Evolutionary conservation across 78 protist genomes (phyloP).

Genomic region (Chrysochromulina parva): DNA sequence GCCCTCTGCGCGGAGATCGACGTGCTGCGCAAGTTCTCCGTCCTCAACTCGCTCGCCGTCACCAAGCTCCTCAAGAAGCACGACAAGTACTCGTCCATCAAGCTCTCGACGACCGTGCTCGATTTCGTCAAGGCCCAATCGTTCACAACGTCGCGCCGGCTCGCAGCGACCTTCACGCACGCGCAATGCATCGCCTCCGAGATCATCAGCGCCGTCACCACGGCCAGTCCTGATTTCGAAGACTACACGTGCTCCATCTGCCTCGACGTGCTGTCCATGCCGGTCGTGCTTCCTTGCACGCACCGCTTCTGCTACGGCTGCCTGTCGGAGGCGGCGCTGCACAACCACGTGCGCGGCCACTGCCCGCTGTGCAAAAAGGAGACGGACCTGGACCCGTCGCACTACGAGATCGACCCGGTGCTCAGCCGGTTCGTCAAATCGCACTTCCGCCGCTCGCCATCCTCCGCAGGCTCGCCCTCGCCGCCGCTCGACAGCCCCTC

Average conservation of each 20-base stretch:
- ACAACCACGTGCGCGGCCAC: background rate
- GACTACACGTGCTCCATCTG: conserved; percentile 15
- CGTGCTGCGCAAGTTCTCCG: background rate
- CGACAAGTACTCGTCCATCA: background rate
- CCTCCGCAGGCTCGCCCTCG: too few species aligned
- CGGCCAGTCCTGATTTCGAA: too few species aligned
- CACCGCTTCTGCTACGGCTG: conserved; percentile 31
- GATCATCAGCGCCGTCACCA: background rate
- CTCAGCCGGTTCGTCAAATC: background rate
- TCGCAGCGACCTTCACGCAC: background rate
- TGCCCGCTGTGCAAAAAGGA: conserved; percentile 2
- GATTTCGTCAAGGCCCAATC: background rate
- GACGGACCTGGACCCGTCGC: background rate
- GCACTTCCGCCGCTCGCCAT: too few species aligned
- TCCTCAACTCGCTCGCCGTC: background rate
- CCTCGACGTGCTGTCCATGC: background rate
- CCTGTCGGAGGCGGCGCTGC: background rate
- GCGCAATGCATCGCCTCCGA: background rate
- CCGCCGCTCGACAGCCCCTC: too few species aligned
- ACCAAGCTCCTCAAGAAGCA: conserved; percentile 1
- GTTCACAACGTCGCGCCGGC: background rate
- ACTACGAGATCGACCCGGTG: conserved; percentile 6
- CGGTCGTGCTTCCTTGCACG: conserved; percentile 10
- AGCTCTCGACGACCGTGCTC: background rate
- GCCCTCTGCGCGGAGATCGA: background rate